Conservation (phyloP, 2,329 filamentous ascomycete genomes). For the Nemania sp. region DNA sequence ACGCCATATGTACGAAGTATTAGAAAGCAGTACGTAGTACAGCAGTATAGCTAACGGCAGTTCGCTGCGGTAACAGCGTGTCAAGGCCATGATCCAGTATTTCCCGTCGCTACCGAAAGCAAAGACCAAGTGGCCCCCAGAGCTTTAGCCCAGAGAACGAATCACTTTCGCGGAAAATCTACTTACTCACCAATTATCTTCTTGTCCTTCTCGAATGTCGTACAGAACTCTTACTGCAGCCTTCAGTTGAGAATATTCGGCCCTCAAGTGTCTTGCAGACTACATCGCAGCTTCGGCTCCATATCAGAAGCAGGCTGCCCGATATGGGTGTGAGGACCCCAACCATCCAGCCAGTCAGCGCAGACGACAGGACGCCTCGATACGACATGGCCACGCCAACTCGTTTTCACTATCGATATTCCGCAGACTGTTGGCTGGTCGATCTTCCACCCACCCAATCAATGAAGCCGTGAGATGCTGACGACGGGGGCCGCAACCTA, state of each 20-base stretch:
- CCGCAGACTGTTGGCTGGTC: conserved; percentile 9
- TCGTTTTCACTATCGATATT: conserved; percentile 13
- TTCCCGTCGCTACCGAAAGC: too few relatives aligned
- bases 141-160: too few relatives aligned
- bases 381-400: conserved; percentile 16
- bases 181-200: too few relatives aligned
- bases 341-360: conserved; percentile 10
- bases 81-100: too few relatives aligned
- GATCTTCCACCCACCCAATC: conserved; percentile 11
- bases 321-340: conserved; percentile 8
- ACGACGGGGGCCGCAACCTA: conserved; percentile 11
- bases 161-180: too few relatives aligned
- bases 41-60: too few relatives aligned
- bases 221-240: conserved; percentile 12
- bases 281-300: background rate
- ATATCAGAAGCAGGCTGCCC: conserved; percentile 15
- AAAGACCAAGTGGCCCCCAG: too few relatives aligned
- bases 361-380: conserved; percentile 9
- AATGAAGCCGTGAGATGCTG: conserved; percentile 12
- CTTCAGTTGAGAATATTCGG: background rate
- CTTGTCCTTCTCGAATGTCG: conserved; percentile 16
- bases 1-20: too few relatives aligned
- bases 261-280: conserved; percentile 19
- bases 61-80: too few relatives aligned
- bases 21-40: too few relatives aligned